phyloP scores from a whole-genome alignment of 345 rosid species.

The Linum tenue region DNA sequence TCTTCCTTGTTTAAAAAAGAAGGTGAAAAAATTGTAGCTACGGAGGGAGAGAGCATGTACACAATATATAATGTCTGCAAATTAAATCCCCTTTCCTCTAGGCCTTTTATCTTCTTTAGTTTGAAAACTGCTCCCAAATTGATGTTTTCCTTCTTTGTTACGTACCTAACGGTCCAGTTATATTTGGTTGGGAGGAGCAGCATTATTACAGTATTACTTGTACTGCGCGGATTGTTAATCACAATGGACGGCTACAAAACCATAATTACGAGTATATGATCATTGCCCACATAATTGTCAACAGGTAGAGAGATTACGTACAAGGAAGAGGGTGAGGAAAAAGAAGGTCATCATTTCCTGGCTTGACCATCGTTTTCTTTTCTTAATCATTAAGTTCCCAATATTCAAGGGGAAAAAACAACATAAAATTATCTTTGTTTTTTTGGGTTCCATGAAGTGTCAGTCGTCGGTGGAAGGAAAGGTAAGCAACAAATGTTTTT shows the following conservation, averaged over 20 bases:
- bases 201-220: too few relatives aligned
- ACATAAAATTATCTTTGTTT: not conserved
- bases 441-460: conserved; percentile 30
- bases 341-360: conserved; percentile 27
- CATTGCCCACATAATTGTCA: conserved; percentile 23
- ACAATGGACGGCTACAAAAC: too few relatives aligned
- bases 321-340: conserved; percentile 17
- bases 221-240: too few relatives aligned
- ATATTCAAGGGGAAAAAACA: too few relatives aligned
- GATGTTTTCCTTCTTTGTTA: too few relatives aligned
- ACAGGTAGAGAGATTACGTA: conserved; percentile 10
- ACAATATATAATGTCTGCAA: not conserved
- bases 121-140: too few relatives aligned
- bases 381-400: not conserved
- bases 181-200: too few relatives aligned
- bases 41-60: too few relatives aligned
- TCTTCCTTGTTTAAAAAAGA: too few relatives aligned
- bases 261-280: not conserved
- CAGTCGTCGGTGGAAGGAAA: conserved; percentile 18
- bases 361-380: conserved; percentile 22
- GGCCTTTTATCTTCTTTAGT: not conserved
- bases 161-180: too few relatives aligned
- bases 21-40: too few relatives aligned
- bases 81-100: not conserved
- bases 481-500: not conserved